These are phyloP conservation scores for Phytophthora constricta DNA, from an alignment of 352 stramenopile genomes.

Conservation along the genomic window DNA sequence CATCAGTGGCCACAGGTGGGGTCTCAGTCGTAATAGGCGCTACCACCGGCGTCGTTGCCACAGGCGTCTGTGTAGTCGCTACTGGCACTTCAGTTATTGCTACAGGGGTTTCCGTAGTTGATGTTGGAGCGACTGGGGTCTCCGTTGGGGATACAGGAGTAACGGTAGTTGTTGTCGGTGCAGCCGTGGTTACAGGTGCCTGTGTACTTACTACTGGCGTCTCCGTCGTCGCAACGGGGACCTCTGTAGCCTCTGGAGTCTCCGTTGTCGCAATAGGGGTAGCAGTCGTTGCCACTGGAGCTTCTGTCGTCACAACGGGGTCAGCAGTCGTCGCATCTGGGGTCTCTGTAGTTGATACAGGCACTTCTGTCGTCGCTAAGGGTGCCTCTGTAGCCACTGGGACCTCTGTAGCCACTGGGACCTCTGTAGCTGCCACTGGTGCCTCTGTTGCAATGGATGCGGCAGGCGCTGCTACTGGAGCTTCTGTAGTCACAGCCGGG, in stretches of 20 bases:
- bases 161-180: conserved; percentile 2
- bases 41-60: not conserved
- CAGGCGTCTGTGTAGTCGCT: not conserved
- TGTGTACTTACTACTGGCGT: not conserved
- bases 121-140: not conserved
- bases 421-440: not conserved
- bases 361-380: not conserved
- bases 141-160: conserved; percentile 1
- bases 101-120: not conserved
- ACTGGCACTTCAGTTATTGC: not conserved
- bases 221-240: not conserved
- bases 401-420: not conserved
- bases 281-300: conserved; percentile 3
- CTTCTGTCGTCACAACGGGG: not conserved
- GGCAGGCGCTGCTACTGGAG: conserved; percentile 4
- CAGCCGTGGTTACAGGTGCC: not conserved
- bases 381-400: not conserved
- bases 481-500: not conserved
- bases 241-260: conserved; percentile 2
- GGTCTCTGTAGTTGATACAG: not conserved
- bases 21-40: not conserved
- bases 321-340: not conserved
- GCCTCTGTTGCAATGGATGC: no score
- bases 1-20: no score
- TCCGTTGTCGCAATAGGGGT: conserved; percentile 1